Evolutionary conservation across 164 flowering plant genomes (phyloP), one percentile per base, ranked within the genome.

Genomic region (Magnolia changhungtana): DNA sequence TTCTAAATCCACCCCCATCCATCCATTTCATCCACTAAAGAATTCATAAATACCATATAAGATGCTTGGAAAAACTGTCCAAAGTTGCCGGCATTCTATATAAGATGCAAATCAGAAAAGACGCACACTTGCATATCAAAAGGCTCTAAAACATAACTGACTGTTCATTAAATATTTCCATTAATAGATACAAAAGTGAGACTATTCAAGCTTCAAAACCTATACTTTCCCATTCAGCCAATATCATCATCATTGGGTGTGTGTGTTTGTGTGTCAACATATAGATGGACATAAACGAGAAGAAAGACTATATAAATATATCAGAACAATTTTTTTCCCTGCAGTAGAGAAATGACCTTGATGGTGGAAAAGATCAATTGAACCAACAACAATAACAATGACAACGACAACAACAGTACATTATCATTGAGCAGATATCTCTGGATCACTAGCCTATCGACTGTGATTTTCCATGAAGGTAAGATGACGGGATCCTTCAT

Each of bases 401-500:
- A 23, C 24, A 23, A 23, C 24, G 24, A 23, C 16, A 55, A 55
- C 11, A 55, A 55, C 59, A 55, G 16, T 92, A 94, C 99, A 74
- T 52, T 86, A 76, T 96, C 99, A 82, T 98, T 96, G 14, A 96
- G 89, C 76, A 96, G 96, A 83, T 96, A 98, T 80, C 99, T 88
- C 76, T 93, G 94, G 74, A 96, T 96, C 51, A 96, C 96, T 21
- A 97, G 89, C 72, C 98, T 82, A 80, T 96, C 99, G 2, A 96
- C 86, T 23, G 92, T 96, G 77, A 87, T 91, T 76, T 85, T 90
- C n/a, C 98, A 94, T 74, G 98, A 92, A 75, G 99, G 99, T 75
- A 96, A 82, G 78, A 91, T 90, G 71, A 96, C 99, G 14, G 99
- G 99, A 84, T 96, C 98, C 84, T 85, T 90, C 99, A 96, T 96